phyloP scores from a whole-genome alignment of 169 alveolate species.

The Blepharisma undulans region DNA sequence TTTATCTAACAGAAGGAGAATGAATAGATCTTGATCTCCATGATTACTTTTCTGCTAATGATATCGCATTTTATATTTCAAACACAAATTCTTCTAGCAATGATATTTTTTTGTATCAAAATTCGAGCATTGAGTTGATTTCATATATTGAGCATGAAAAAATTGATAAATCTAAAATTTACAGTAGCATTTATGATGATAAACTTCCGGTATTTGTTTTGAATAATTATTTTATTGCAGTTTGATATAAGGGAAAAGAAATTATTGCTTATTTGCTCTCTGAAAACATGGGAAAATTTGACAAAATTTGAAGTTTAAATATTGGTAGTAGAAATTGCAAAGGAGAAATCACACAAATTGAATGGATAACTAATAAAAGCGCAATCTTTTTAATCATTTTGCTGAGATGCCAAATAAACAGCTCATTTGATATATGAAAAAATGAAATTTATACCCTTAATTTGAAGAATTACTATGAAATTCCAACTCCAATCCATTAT shows the following conservation, averaged over 20 bases:
- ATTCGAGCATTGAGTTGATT: not conserved
- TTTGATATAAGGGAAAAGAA: not conserved
- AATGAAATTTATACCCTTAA: not conserved
- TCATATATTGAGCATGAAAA: not conserved
- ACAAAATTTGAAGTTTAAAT: not conserved
- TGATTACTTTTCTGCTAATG: not conserved
- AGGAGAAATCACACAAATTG: not conserved
- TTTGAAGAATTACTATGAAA: not conserved
- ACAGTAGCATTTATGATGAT: not conserved
- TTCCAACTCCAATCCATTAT: not conserved
- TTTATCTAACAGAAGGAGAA: not conserved
- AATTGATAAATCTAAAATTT: no score
- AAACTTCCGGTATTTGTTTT: not conserved
- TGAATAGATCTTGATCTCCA: not conserved
- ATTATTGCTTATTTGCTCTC: not conserved
- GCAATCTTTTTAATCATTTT: not conserved
- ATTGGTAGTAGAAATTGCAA: not conserved
- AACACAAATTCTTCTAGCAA: not conserved
- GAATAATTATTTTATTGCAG: not conserved
- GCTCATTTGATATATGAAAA: not conserved
- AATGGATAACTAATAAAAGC: not conserved
- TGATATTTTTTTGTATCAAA: not conserved
- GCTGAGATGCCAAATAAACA: not conserved
- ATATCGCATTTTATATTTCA: not conserved
- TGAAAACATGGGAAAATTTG: not conserved